Evolutionary conservation across 305 asterid genomes (phyloP).

Genomic region (Plantago lanceolata): DNA sequence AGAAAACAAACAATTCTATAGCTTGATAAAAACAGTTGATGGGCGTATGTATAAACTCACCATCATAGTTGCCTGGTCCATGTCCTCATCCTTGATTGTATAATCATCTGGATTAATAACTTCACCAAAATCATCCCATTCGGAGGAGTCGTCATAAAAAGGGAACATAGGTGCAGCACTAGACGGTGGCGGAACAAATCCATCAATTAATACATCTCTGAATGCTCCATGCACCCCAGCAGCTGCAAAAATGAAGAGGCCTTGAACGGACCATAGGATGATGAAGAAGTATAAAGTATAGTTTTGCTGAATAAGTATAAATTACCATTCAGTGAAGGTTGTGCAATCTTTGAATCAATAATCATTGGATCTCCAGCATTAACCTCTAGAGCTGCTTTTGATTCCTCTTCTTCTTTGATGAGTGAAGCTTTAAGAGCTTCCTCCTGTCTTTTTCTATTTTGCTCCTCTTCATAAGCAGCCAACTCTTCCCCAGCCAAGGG

Average conservation of each 20-base stretch:
- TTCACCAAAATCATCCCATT: constrained; percentile 99
- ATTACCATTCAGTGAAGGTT: constrained; percentile 56
- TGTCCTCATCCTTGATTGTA: constrained; percentile 63
- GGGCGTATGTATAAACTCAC: constrained; percentile 38
- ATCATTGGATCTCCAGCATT: constrained; percentile 62
- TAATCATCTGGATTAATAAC: constrained; percentile 93
- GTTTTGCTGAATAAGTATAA: constrained; percentile 5
- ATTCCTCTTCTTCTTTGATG: constrained; percentile 85
- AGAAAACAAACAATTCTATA: background rate
- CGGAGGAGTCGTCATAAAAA: constrained; percentile 54
- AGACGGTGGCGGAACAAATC: constrained; percentile 68
- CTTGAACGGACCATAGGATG: background rate
- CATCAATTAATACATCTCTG: constrained; percentile 82
- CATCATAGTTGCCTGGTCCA: constrained; percentile 51
- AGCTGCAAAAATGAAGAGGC: constrained; percentile 41
- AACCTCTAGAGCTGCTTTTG: constrained; percentile 59
- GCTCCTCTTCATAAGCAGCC: constrained; percentile 98
- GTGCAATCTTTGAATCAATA: constrained; percentile 49
- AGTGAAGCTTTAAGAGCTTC: constrained; percentile 85
- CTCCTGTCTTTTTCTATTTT: constrained; percentile 65
- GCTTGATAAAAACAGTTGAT: constrained; percentile 11
- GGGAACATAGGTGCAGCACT: constrained; percentile 90
- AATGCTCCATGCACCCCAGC: constrained; percentile 60
- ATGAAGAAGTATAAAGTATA: background rate
- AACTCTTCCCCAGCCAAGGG: constrained; percentile 97